A percentile compares a stretch with the other conserved stretches of the same genome.
Conservation (phyloP, 306 rosid species). For the Pterocarpus macrocarpus region DNA sequence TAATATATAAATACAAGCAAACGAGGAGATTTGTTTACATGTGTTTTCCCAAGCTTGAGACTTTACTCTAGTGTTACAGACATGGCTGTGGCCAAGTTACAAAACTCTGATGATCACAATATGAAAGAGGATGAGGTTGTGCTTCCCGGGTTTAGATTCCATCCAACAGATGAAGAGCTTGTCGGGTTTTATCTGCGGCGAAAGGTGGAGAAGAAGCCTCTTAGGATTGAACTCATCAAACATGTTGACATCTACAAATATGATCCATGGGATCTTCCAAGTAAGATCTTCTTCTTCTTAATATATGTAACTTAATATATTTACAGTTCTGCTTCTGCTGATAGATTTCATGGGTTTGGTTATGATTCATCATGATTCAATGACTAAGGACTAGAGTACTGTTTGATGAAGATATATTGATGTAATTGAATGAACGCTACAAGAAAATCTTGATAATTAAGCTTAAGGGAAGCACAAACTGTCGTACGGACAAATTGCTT, state of each 20-base stretch:
- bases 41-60: slow-evolving; percentile 35
- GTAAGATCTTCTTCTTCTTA: slow-evolving; percentile 54
- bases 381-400: not conserved
- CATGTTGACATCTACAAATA: slow-evolving; percentile 91
- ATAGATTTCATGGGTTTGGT: not conserved
- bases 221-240: slow-evolving; percentile 79
- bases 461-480: not conserved
- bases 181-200: slow-evolving; percentile 80
- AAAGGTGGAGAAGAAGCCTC: slow-evolving; percentile 78
- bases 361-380: not conserved
- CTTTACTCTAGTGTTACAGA: not conserved
- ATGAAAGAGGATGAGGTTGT: slow-evolving; percentile 51
- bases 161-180: slow-evolving; percentile 96
- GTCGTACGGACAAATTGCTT: not conserved
- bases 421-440: not conserved
- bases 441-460: not conserved
- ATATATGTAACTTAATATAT: not conserved
- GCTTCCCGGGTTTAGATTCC: slow-evolving; percentile 94
- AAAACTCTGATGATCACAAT: not conserved
- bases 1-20: slow-evolving; percentile 2
- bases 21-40: slow-evolving; percentile 7
- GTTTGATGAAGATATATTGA: slow-evolving; percentile 10
- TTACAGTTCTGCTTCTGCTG: not conserved
- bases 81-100: slow-evolving; percentile 57
- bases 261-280: slow-evolving; percentile 99